Conservation (phyloP, 805 yeast species). For the Lachancea sp. region DNA sequence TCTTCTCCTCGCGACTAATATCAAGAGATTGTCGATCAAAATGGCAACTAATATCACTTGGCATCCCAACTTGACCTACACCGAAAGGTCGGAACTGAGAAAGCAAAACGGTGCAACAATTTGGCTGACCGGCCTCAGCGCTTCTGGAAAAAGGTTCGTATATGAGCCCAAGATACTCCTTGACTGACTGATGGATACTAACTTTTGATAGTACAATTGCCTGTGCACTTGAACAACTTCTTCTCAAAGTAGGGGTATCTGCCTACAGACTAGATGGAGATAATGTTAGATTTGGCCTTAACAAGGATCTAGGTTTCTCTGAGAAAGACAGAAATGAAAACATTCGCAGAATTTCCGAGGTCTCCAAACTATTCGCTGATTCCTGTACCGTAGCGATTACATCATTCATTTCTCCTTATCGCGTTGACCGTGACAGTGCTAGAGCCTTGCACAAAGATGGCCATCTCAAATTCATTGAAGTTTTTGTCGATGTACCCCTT, state of each 20-base stretch:
- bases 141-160: constrained; percentile 68
- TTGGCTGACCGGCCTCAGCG: constrained; percentile 94
- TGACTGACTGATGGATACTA: constrained; percentile 1
- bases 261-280: constrained; percentile 93
- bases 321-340: constrained; percentile 92
- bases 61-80: constrained; percentile 85
- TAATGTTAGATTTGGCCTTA: constrained; percentile 88
- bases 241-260: constrained; percentile 60
- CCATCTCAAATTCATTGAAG: constrained; percentile 80
- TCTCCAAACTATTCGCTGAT: constrained; percentile 88
- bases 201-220: constrained; percentile 61
- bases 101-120: constrained; percentile 84
- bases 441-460: constrained; percentile 75
- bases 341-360: constrained; percentile 92
- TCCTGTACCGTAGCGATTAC: constrained; percentile 84
- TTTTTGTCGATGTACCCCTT: constrained; percentile 86
- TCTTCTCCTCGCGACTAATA: too few relatives aligned
- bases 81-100: constrained; percentile 64
- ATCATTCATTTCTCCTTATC: constrained; percentile 90
- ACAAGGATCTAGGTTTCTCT: constrained; percentile 89
- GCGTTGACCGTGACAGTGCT: constrained; percentile 75
- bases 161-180: background rate
- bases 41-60: constrained; percentile 97
- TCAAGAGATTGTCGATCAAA: too few relatives aligned
- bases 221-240: constrained; percentile 81